Base-by-base conservation (phyloP, 2,329 filamentous ascomycete species). In the Scedosporium dehoogii region DNA sequence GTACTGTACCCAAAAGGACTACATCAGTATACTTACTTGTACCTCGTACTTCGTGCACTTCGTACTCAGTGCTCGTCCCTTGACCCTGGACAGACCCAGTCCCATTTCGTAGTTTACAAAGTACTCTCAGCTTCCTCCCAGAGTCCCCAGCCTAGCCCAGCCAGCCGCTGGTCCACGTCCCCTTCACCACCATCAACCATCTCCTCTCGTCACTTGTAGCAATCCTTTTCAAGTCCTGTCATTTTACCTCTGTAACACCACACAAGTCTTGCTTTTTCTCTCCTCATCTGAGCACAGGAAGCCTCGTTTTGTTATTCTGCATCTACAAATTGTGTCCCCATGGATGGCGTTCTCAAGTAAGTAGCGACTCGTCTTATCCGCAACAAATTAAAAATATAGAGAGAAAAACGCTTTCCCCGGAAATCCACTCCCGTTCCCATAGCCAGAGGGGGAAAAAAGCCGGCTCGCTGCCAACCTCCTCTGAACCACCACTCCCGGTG, bases 291-390 rank as follows among this genome's bases (percentile, higher is more conserved):
- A 25, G 25, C 21, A 38, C 23, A 53, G 51, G 46, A 33, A 27
- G 4, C 21, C 18, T 42, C 33, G 14, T 60, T 23, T 42, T 38
- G 56, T 53, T 53, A 16, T 44, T 42, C 56, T 18, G 14, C 42
- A 29, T 29, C 42, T 62, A 9, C 27, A n/a, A 56, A 51, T 62
- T 51, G 59, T 51, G 59, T 33, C 63, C 58, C 58, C 25, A 61
- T 64, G 62, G 60, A 64, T 64, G 61, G 55, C 58, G 46, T 59
- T 48, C 48, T 62, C 55, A 51, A 63, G 63, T 64, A 64, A 58
- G 63, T 63, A 27, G 53, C 29, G 59, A 25, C 14, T 60, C n/a
- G 25, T 27, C 25, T 12, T 42, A 58, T 46, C 58, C 38, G n/a
- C 21, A 59, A 61, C 46, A 38, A 44, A 41, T 46, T 41, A 59